Evolutionary conservation across 371 early-diverging fungal genomes (phyloP).

Genomic region (Mortierella sp.): DNA sequence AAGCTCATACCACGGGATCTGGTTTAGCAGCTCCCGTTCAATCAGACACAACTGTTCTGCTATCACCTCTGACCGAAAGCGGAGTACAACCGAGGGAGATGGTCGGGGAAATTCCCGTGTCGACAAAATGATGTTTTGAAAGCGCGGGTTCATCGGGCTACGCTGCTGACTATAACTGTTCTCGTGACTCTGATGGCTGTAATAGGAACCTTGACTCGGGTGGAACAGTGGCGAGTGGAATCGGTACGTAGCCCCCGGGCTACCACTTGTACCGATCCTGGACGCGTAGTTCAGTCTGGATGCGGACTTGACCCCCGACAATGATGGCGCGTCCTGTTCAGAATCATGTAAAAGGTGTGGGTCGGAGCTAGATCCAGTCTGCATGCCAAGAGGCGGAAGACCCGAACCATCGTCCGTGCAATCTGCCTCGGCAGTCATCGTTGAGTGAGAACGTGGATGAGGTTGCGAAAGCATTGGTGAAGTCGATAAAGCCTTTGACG

Average conservation of each 20-base stretch:
- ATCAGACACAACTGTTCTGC: conserved; percentile 73
- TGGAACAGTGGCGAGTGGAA: conserved; percentile 5
- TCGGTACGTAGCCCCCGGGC: not conserved
- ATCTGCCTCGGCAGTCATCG: not conserved
- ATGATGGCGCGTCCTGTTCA: not conserved
- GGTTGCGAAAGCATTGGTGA: conserved; percentile 8
- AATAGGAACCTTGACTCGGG: not conserved
- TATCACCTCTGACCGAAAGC: conserved; percentile 65
- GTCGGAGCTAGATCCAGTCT: conserved; percentile 26
- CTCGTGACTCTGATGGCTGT: conserved; percentile 3
- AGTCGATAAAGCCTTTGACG: not conserved
- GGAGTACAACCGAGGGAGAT: conserved; percentile 60
- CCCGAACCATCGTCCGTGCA: not conserved
- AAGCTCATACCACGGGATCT: conserved; percentile 73
- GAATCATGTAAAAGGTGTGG: conserved; percentile 19
- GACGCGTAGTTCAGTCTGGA: not conserved
- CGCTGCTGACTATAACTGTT: conserved; percentile 35
- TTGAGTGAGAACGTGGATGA: too few relatives aligned
- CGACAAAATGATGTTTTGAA: conserved; percentile 29
- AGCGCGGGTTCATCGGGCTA: conserved; percentile 38
- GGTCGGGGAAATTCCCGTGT: conserved; percentile 10
- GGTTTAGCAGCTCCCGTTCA: conserved; percentile 63
- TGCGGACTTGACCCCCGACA: not conserved
- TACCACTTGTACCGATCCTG: too few relatives aligned
- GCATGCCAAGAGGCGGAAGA: too few relatives aligned